A percentile compares a stretch with the other conserved stretches of the same genome.
These are phyloP conservation scores for Gossypium davidsonii DNA, from an alignment of 441 rosid species.

Conservation along the genomic window DNA sequence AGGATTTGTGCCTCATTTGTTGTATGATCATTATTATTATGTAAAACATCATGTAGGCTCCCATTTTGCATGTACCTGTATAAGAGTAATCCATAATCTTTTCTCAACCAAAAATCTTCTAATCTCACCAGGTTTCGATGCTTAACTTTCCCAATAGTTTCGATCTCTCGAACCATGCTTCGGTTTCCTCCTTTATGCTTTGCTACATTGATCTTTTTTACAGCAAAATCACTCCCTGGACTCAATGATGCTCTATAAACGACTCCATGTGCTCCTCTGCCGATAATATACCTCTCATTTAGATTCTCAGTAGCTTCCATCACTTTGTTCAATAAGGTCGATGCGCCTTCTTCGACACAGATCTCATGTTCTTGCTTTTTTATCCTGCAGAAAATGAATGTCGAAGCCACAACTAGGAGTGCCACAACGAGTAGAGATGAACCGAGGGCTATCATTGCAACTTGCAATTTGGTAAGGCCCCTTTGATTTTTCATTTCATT, in stretches of 20 bases:
- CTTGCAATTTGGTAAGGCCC: constrained; percentile 29
- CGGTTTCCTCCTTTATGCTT: constrained; percentile 38
- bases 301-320: constrained; percentile 69
- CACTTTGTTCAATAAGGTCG: constrained; percentile 43
- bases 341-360: constrained; percentile 36
- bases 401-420: constrained; percentile 34
- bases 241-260: constrained; percentile 54
- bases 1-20: constrained; percentile 25
- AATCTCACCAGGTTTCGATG: constrained; percentile 65
- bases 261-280: constrained; percentile 73
- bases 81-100: constrained; percentile 60
- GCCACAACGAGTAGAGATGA: constrained; percentile 26
- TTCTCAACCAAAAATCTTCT: constrained; percentile 74
- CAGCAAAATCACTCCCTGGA: constrained; percentile 41
- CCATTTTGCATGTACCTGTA: constrained; percentile 69
- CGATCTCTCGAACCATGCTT: constrained; percentile 62
- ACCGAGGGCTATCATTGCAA: constrained; percentile 36
- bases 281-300: constrained; percentile 48
- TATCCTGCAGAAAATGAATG: constrained; percentile 22
- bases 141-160: constrained; percentile 52
- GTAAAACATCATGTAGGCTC: constrained; percentile 63
- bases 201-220: constrained; percentile 50
- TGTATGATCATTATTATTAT: constrained; percentile 16
- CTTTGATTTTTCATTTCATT: constrained; percentile 16
- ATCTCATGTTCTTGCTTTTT: constrained; percentile 30